These are phyloP conservation scores for Monilinia vaccinii-corymbosi DNA, from an alignment of 2,329 filamentous ascomycete species.

Conservation along the genomic window DNA sequence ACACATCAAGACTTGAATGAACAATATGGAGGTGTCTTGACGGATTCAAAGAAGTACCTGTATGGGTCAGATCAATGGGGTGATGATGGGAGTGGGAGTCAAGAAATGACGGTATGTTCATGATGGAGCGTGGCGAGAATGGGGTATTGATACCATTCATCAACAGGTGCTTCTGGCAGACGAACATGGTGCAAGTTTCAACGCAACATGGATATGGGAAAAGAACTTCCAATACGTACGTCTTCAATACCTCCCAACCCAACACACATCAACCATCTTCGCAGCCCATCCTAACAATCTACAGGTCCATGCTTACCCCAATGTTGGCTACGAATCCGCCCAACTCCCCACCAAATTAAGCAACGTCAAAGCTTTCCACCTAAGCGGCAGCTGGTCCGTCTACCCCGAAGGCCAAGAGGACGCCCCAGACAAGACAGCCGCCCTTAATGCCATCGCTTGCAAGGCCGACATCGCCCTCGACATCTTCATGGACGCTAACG, in stretches of 20 bases:
- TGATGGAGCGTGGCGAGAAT: background rate
- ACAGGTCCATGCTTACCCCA: conserved; percentile 7
- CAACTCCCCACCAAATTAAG: conserved; percentile 3
- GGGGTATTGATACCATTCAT: background rate
- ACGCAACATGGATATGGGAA: conserved; percentile 6
- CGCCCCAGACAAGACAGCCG: background rate
- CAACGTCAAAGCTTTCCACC: conserved; percentile 10
- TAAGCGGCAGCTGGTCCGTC: conserved; percentile 9
- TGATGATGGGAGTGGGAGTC: conserved; percentile 8
- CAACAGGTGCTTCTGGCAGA: conserved; percentile 1
- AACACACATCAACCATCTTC: background rate
- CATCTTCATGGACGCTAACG: conserved; percentile 1
- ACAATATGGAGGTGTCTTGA: conserved; percentile 2
- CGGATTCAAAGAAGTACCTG: background rate
- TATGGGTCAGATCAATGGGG: conserved; percentile 9
- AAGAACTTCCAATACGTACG: conserved; percentile 5
- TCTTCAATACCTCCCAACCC: no score
- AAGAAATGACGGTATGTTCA: conserved; percentile 6
- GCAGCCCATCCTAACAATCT: background rate
- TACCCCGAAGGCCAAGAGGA: background rate
- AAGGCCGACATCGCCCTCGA: conserved; percentile 9
- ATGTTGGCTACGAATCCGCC: conserved; percentile 1
- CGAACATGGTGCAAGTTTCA: conserved; percentile 7
- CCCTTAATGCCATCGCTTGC: background rate
- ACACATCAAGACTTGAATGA: background rate